Conservation (phyloP, 2,329 filamentous ascomycete species). For the Elsinoe batatas region DNA sequence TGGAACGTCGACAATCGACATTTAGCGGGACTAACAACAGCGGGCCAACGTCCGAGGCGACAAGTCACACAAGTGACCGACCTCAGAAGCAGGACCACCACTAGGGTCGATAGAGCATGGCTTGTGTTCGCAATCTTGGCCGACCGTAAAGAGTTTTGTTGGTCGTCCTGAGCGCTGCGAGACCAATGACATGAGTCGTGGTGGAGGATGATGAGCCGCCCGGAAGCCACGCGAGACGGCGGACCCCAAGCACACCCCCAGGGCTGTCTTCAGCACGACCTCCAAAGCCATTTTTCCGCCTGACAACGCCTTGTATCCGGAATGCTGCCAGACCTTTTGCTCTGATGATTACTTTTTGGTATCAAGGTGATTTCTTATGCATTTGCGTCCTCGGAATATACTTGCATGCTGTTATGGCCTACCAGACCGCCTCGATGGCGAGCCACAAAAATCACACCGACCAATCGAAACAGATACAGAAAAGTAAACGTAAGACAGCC, state of each 20-base stretch:
- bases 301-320: slow-evolving; percentile 5
- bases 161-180: slow-evolving; percentile 4
- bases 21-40: neutral
- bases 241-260: neutral
- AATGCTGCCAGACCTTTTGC: neutral
- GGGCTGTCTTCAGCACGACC: slow-evolving; percentile 7
- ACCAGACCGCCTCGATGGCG: no score
- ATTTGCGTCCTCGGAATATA: no score
- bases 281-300: neutral
- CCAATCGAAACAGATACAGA: neutral
- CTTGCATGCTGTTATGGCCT: no score
- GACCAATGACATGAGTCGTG: slow-evolving; percentile 5
- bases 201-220: neutral
- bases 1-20: slow-evolving; percentile 6
- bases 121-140: slow-evolving; percentile 5
- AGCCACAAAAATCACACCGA: neutral
- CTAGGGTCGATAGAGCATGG: neutral
- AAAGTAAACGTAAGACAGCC: neutral
- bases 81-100: neutral
- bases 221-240: neutral
- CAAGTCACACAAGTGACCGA: neutral
- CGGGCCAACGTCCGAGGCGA: neutral
- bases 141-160: slow-evolving; percentile 7
- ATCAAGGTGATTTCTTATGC: no score
- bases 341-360: neutral